These are phyloP conservation scores for Hygrophoropsis aurantiaca DNA, from an alignment of 768 basidiomycete species.

Conservation along the genomic window DNA sequence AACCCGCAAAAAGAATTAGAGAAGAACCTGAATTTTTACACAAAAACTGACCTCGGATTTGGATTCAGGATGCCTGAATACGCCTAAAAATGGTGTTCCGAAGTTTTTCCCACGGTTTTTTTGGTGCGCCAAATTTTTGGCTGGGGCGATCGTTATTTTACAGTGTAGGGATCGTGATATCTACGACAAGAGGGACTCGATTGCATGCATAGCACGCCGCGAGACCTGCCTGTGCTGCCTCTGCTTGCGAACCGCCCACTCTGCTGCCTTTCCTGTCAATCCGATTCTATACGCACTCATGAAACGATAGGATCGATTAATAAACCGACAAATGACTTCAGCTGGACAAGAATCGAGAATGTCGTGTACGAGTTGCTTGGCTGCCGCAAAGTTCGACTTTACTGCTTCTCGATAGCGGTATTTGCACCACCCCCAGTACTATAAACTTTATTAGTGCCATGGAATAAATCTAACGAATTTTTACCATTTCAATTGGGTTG, in stretches of 20 bases:
- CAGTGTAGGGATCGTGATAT: too few species aligned
- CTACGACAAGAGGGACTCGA: too few species aligned
- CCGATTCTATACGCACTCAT: constrained; percentile 36
- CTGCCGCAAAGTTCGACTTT: constrained; percentile 26
- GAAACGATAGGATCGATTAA: constrained; percentile 36
- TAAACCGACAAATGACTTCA: constrained; percentile 37
- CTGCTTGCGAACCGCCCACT: constrained; percentile 41
- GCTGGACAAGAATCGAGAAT: constrained; percentile 33
- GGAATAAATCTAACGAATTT: constrained; percentile 7
- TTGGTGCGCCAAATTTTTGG: constrained; percentile 37
- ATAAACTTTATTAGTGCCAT: neutral
- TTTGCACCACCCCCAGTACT: constrained; percentile 22
- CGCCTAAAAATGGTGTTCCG: neutral
- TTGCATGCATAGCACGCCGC: too few species aligned
- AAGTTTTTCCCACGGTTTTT: neutral
- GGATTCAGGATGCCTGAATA: neutral
- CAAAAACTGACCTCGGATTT: neutral
- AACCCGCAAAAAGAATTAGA: too few species aligned
- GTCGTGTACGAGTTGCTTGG: constrained; percentile 25
- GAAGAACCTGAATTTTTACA: neutral
- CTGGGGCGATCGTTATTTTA: too few species aligned
- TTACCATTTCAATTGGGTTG: constrained; percentile 47
- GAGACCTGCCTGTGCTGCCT: constrained; percentile 29
- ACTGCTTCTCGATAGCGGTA: constrained; percentile 11
- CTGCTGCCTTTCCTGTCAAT: constrained; percentile 36